Conservation (phyloP, 2,329 filamentous ascomycete species). For the Aureobasidium pullulans region DNA sequence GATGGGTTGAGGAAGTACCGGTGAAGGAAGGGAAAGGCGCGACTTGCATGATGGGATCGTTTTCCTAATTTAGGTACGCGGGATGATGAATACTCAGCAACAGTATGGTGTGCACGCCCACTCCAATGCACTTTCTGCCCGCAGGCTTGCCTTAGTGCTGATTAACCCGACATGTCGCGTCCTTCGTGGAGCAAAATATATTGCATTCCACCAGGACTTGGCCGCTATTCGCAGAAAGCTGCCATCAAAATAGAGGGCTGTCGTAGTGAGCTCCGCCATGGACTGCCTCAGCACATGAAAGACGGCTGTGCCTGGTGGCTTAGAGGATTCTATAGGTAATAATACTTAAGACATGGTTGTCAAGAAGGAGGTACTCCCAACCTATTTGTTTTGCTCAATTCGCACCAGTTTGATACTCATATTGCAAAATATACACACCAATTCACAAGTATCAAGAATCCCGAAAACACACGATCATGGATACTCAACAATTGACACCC, state of each 20-base stretch:
- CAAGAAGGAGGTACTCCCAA: background rate
- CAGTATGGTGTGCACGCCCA: background rate
- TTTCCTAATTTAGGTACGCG: background rate
- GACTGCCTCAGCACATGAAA: background rate
- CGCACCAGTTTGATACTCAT: too few species aligned
- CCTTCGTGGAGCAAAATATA: slow-evolving; percentile 8
- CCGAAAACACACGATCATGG: background rate
- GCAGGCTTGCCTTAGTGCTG: slow-evolving; percentile 12
- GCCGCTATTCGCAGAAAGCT: background rate
- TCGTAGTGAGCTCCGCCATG: background rate
- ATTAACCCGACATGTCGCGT: background rate
- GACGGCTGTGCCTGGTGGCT: slow-evolving; percentile 6
- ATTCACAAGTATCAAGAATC: background rate
- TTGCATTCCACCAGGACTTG: background rate
- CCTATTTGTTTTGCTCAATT: background rate
- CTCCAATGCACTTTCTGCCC: background rate
- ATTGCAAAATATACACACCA: background rate
- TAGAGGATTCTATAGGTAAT: background rate
- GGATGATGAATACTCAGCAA: background rate
- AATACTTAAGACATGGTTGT: background rate
- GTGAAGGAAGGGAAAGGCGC: background rate
- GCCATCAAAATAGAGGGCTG: background rate
- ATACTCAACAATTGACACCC: slow-evolving; percentile 6
- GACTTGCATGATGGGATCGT: slow-evolving; percentile 3
- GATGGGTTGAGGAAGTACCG: background rate